These are phyloP conservation scores for Phytophthora sansomeana DNA, from an alignment of 352 stramenopile species.

Conservation along the genomic window DNA sequence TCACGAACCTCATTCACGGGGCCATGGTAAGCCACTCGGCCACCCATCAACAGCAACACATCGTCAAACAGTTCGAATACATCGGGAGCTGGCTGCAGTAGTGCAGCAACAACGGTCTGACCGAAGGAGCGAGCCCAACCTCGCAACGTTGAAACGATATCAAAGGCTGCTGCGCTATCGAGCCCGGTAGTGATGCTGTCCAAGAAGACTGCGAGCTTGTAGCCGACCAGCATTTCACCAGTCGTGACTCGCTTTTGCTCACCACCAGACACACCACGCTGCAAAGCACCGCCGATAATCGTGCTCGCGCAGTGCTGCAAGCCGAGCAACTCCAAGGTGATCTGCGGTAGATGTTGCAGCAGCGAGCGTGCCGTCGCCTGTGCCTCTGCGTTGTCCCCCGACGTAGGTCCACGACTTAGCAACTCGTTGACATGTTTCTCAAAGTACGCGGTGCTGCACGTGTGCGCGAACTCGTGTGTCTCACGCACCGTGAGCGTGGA, in stretches of 20 bases:
- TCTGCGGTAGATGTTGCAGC: conserved; percentile 36
- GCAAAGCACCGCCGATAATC: conserved; percentile 54
- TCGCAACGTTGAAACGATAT: conserved; percentile 51
- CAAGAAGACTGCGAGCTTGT: conserved; percentile 73
- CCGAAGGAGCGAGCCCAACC: conserved; percentile 44
- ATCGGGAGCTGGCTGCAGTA: conserved; percentile 85
- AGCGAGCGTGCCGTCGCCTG: conserved; percentile 37
- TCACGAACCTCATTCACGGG: conserved; percentile 28
- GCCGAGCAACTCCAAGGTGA: conserved; percentile 46
- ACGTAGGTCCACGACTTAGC: conserved; percentile 30
- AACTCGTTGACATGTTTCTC: conserved; percentile 45
- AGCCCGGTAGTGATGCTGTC: conserved; percentile 77
- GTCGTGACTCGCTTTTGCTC: conserved; percentile 92
- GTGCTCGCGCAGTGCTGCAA: conserved; percentile 57
- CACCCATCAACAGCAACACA: conserved; percentile 64
- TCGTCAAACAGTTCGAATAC: conserved; percentile 66
- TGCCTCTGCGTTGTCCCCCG: conserved; percentile 35
- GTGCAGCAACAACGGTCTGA: conserved; percentile 67
- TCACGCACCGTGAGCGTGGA: conserved; percentile 64
- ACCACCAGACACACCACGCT: conserved; percentile 79
- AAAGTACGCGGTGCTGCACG: conserved; percentile 64
- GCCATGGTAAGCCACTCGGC: conserved; percentile 83
- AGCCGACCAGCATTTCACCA: conserved; percentile 85
- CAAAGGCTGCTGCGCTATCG: conserved; percentile 62
- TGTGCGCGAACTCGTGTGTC: conserved; percentile 92